Evolutionary conservation across 108 stramenopile genomes (phyloP).

Genomic region (Fragilaria crotonensis): DNA sequence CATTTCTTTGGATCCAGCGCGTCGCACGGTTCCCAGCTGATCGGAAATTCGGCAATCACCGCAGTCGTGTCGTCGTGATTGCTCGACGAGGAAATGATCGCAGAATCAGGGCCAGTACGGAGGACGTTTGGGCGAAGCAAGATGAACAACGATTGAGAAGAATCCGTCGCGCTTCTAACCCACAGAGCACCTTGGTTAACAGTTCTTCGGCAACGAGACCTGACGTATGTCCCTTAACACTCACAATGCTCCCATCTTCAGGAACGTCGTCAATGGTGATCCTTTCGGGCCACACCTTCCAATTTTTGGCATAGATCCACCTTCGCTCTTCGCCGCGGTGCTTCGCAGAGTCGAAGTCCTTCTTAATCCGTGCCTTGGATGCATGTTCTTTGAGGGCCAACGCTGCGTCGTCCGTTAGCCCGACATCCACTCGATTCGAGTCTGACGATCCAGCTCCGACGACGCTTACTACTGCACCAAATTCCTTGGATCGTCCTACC

Average conservation of each 20-base stretch:
- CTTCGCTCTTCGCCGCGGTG: constrained; percentile 30
- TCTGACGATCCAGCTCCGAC: constrained; percentile 18
- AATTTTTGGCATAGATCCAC: constrained; percentile 51
- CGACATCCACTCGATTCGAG: constrained; percentile 32
- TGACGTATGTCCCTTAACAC: constrained; percentile 29
- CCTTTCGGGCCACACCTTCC: constrained; percentile 55
- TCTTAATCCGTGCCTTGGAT: constrained; percentile 7
- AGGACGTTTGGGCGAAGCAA: constrained; percentile 45
- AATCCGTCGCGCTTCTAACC: constrained; percentile 19
- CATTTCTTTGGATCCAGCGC: constrained; percentile 27
- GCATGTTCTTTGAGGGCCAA: constrained; percentile 9
- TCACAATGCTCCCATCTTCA: not conserved
- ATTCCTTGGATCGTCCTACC: not conserved
- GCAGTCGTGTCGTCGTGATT: constrained; percentile 24
- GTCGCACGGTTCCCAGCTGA: constrained; percentile 61
- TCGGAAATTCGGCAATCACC: constrained; percentile 32
- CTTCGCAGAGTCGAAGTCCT: constrained; percentile 17
- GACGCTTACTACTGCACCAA: constrained; percentile 10
- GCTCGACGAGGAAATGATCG: constrained; percentile 42
- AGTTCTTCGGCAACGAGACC: constrained; percentile 38
- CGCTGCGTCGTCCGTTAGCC: constrained; percentile 31
- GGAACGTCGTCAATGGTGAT: constrained; percentile 15
- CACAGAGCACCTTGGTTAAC: constrained; percentile 54
- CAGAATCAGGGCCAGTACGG: constrained; percentile 43
- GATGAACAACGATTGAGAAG: constrained; percentile 34